Conservation (phyloP, 768 basidiomycete species). For the Russula ochroleuca region DNA sequence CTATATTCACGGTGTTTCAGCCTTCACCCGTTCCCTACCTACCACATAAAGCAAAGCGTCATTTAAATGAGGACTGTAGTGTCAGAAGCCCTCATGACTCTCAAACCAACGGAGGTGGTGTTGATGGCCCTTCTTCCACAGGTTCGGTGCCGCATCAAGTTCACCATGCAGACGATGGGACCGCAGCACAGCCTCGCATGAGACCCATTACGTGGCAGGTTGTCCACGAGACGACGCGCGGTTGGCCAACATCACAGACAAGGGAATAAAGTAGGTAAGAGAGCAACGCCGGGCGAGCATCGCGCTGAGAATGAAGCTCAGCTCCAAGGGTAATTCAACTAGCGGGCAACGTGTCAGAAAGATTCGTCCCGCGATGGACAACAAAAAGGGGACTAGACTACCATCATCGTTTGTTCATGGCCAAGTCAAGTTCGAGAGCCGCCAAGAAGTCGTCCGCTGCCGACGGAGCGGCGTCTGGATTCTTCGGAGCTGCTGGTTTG, state of each 20-base stretch:
- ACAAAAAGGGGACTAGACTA: neutral
- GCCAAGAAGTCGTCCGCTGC: conserved; percentile 66
- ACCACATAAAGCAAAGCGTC: conserved; percentile 15
- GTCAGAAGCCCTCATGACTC: neutral
- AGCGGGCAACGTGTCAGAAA: conserved; percentile 2
- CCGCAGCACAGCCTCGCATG: conserved; percentile 15
- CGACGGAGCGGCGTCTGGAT: conserved; percentile 22
- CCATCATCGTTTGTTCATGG: conserved; percentile 33
- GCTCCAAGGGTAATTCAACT: conserved; percentile 2
- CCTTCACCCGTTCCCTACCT: conserved; percentile 3
- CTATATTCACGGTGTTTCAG: neutral
- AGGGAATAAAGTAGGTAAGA: conserved; percentile 13
- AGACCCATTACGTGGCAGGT: conserved; percentile 20
- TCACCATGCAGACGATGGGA: conserved; percentile 12
- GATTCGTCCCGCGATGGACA: neutral
- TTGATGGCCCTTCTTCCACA: conserved; percentile 6
- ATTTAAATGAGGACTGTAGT: neutral
- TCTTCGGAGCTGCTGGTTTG: conserved; percentile 21
- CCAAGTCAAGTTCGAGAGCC: conserved; percentile 58
- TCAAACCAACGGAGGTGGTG: conserved; percentile 8
- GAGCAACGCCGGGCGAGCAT: conserved; percentile 12
- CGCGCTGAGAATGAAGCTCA: conserved; percentile 13
- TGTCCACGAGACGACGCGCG: neutral
- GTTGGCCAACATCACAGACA: conserved; percentile 4
- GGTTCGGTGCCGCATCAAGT: conserved; percentile 5